Percentiles rank a stretch among this genome's conserved stretches.
phyloP scores from a whole-genome alignment of 225 moss, liverwort and hornwort species.

The Polytrichum formosum region DNA sequence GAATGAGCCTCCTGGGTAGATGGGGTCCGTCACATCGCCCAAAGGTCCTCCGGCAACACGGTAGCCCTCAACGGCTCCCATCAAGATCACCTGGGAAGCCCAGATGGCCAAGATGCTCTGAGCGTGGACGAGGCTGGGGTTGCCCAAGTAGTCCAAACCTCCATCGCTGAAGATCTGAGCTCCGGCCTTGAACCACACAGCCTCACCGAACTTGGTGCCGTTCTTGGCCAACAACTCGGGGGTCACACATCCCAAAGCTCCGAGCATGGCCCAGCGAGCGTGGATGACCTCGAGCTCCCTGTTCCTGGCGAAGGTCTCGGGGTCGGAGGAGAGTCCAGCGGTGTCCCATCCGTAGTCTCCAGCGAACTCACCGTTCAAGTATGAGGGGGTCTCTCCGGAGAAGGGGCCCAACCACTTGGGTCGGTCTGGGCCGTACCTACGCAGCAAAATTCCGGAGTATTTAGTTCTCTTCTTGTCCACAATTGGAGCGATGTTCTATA shows the following conservation, averaged over 20 bases:
- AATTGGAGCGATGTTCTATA: no score
- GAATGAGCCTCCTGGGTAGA: no score
- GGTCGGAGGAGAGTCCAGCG: no score
- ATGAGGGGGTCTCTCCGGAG: slow-evolving; percentile 41
- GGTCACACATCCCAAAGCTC: no score
- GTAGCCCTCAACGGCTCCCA: slow-evolving; percentile 56
- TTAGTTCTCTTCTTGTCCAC: neutral
- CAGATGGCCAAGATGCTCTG: slow-evolving; percentile 63
- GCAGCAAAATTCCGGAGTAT: neutral
- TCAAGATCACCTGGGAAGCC: slow-evolving; percentile 44
- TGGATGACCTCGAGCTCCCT: no score
- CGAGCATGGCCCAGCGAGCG: no score
- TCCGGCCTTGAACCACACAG: slow-evolving; percentile 68
- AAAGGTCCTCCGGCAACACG: no score
- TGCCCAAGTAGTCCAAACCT: slow-evolving; percentile 55
- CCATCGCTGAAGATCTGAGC: slow-evolving; percentile 52
- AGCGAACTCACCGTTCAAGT: slow-evolving; percentile 43
- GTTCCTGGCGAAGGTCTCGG: no score
- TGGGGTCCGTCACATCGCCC: no score
- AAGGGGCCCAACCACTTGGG: slow-evolving; percentile 45
- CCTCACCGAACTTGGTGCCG: slow-evolving; percentile 57
- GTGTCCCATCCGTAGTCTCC: slow-evolving; percentile 56
- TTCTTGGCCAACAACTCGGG: no score
- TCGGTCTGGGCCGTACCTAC: slow-evolving; percentile 39
- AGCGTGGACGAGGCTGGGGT: slow-evolving; percentile 44